Base-by-base conservation (phyloP, 2,329 filamentous ascomycete genomes). In the Colletotrichum tofieldiae region DNA sequence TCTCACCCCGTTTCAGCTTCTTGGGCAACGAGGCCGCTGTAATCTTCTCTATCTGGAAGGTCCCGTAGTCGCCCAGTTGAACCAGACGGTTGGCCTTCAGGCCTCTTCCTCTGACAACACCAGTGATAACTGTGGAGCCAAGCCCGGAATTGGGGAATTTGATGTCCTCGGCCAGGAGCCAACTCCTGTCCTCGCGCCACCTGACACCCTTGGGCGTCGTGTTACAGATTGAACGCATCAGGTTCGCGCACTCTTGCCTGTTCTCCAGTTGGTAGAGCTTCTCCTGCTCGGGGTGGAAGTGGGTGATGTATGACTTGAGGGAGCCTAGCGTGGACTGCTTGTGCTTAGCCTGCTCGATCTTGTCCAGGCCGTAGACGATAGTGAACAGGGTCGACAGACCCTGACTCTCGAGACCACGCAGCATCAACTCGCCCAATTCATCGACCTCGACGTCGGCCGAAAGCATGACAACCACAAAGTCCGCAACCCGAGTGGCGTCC, bases 171-270 rank as follows among this genome's bases (percentile, higher is more conserved):
- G 96, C 90, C 69, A 98, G 85, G 92, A 99, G 94, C 94, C 96
- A 99, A 77, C 95, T 97, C 76, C 96, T 90, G 75, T 98, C 94
- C 64, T 99, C 96, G 77, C 96, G 91, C 96, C 96, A 99, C 74
- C 92, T 87, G n/a, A 99, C 90, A 0, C 96, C 96, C 84, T 97
- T 98, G 14, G 96, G 96, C 54, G 93, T 95, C 45, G 93, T 94
- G 75, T 92, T 98, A 86, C 96, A 99, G 20, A 99, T 85, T 37
- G 95, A 96, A 64, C 97, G 90, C 82, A 98, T 93, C 47, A 97
- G 86, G 80, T 98, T 98, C 63, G 94, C 90, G 80, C 94, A 96
- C 81, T 99, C 96, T 79, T 98, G 95, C 79, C 94, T 89, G 74
- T 90, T 96, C 79, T 98, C 95, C 67, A 98, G 87, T 76, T 91